Base-by-base conservation (phyloP, 345 rosid species). In the Turritis glabra region DNA sequence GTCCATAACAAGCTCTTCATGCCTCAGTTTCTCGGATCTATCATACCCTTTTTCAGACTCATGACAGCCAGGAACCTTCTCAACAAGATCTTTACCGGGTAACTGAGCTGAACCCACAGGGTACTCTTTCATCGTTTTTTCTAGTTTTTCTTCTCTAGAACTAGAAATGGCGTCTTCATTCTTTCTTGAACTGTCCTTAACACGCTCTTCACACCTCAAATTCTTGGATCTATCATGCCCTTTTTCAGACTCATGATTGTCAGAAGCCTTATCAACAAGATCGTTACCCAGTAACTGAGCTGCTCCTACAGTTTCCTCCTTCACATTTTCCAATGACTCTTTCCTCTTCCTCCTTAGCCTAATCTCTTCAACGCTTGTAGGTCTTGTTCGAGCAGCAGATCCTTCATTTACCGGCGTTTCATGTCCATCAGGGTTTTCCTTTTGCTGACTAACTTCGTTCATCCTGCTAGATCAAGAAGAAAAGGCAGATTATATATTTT, bases 351-450 rank as follows among this genome's bases (percentile, higher is more conserved):
- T 90, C 65, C 78, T 87, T 15, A 63, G 67, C 92, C 89, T 85
- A 74, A 95, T 90, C 82, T 89, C 97, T 60, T 89, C 93, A 61
- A 81, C 83, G 69, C 89, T 85, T 76, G 83, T 81, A 50, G 97
- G 97, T 80, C 99, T 89, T 30, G 96, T 90, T 30, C 97, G 87
- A 63, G 99, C 99, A 77, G 97, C 86, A 69, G 92, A 84, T 67
- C 89, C 90, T 60, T 82, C 88, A 67, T 77, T 41, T 43, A 67
- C 54, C 26, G 61, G 33, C 50, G 48, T 75, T 48, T 78, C 69
- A 71, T 74, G 69, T 64, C 61, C 82, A 71, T 40, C 81, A 73
- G 74, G 47, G 37, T 77, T 89, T 32, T 76, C 90, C 32, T 71
- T 86, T 23, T 48, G 79, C 65, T 67, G 50, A 68, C 80, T 76